Percentiles rank a stretch among this genome's conserved stretches.
Evolutionary conservation across 1,139 yeast species (phyloP).

Genomic region (Yueomyces sp.): DNA sequence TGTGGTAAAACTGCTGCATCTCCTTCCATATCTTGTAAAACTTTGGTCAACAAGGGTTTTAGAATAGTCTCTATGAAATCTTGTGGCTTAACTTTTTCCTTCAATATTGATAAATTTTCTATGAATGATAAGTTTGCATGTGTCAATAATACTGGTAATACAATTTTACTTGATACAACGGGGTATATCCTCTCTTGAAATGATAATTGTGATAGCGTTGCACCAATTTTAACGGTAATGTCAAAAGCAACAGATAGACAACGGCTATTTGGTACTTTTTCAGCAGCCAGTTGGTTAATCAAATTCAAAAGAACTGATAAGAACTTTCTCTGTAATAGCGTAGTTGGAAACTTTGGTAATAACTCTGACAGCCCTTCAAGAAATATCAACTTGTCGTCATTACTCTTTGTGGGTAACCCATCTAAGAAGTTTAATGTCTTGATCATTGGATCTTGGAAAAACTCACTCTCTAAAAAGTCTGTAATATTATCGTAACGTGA

Average conservation of each 20-base stretch:
- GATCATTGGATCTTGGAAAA: constrained; percentile 60
- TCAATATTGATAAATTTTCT: constrained; percentile 41
- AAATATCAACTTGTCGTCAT: constrained; percentile 57
- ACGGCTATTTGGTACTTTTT: constrained; percentile 27
- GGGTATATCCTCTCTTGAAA: constrained; percentile 64
- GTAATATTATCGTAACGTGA: constrained; percentile 22
- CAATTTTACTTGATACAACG: constrained; percentile 20
- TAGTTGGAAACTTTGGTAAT: constrained; percentile 56
- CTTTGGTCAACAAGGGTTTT: constrained; percentile 19
- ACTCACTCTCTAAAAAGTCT: constrained; percentile 20
- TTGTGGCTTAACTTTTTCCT: constrained; percentile 34
- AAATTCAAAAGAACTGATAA: constrained; percentile 54
- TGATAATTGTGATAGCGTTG: constrained; percentile 56
- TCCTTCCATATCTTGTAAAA: constrained; percentile 11
- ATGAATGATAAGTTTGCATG: constrained; percentile 43
- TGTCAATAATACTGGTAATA: constrained; percentile 30
- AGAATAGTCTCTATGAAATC: constrained; percentile 31
- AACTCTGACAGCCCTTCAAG: constrained; percentile 51
- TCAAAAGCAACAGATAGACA: constrained; percentile 44
- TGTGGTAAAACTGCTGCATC: constrained; percentile 33
- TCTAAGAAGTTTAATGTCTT: constrained; percentile 76
- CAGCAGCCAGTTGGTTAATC: constrained; percentile 19
- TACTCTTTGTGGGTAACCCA: constrained; percentile 65
- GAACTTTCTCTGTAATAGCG: constrained; percentile 58
- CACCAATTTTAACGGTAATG: constrained; percentile 53